Evolutionary conservation across 2,329 filamentous ascomycete species (phyloP).

Genomic region (Fusarium sp.): DNA sequence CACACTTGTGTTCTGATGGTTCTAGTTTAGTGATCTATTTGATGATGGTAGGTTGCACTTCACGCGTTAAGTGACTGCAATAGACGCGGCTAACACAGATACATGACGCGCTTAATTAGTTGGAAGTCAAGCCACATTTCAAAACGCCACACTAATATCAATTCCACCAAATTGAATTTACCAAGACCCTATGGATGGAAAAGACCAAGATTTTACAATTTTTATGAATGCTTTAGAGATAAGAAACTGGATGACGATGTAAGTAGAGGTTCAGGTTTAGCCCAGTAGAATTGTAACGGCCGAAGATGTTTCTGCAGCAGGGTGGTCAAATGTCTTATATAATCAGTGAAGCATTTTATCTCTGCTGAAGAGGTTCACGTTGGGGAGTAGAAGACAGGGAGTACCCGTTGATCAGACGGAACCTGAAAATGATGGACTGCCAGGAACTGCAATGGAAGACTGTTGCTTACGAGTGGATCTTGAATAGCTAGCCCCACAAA

Average conservation of each 20-base stretch:
- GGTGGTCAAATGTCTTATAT: background rate
- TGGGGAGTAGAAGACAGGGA: background rate
- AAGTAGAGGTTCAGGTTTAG: background rate
- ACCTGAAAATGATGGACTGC: background rate
- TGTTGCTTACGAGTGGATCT: background rate
- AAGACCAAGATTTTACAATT: background rate
- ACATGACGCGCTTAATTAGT: slow-evolving; percentile 25
- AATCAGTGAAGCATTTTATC: background rate
- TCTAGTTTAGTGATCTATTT: slow-evolving; percentile 6
- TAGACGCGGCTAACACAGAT: slow-evolving; percentile 11
- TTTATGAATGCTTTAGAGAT: background rate
- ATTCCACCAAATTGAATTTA: background rate
- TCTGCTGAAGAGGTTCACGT: background rate
- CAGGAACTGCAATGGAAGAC: background rate
- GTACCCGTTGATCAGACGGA: background rate
- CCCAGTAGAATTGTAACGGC: background rate
- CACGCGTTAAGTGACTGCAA: slow-evolving; percentile 18
- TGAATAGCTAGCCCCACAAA: background rate
- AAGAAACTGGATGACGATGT: background rate
- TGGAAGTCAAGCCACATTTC: slow-evolving; percentile 13
- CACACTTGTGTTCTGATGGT: background rate
- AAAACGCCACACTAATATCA: slow-evolving; percentile 7
- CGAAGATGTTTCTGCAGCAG: background rate
- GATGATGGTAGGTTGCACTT: slow-evolving; percentile 4
- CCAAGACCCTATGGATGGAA: background rate